Evolutionary conservation across 371 early-diverging fungal species (phyloP).

Genomic region (Lichtheimia ramosa): DNA sequence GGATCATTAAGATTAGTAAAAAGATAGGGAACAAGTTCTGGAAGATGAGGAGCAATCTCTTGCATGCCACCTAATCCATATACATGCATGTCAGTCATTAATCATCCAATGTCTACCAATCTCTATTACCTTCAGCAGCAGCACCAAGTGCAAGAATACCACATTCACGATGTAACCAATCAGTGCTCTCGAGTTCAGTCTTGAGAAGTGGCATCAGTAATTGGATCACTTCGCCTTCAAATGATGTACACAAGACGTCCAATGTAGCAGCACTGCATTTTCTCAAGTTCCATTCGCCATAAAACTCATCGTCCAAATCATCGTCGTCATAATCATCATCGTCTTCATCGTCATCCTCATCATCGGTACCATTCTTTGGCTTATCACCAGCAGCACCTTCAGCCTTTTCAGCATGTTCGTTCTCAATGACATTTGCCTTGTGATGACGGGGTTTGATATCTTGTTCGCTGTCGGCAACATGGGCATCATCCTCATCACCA

Average conservation of each 20-base stretch:
- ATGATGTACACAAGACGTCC: constrained; percentile 89
- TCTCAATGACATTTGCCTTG: constrained; percentile 76
- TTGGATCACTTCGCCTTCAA: constrained; percentile 77
- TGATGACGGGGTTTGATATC: constrained; percentile 95
- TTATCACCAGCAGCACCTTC: constrained; percentile 27
- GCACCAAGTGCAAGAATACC: constrained; percentile 97
- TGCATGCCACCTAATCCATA: constrained; percentile 59
- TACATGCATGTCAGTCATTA: background rate
- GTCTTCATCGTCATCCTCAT: constrained; percentile 69
- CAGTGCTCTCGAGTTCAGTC: constrained; percentile 70
- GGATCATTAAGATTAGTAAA: constrained; percentile 76
- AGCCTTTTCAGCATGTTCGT: constrained; percentile 54
- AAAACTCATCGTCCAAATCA: constrained; percentile 87
- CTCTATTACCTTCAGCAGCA: constrained; percentile 79
- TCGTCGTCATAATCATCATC: constrained; percentile 84
- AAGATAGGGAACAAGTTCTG: constrained; percentile 84
- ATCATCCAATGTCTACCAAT: background rate
- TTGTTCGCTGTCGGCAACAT: constrained; percentile 83
- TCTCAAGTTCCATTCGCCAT: constrained; percentile 94
- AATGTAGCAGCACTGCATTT: constrained; percentile 97
- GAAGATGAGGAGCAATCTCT: constrained; percentile 89
- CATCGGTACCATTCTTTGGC: constrained; percentile 15
- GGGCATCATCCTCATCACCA: constrained; percentile 81
- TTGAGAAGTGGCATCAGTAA: constrained; percentile 87
- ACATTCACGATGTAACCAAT: constrained; percentile 92